phyloP scores from a whole-genome alignment of 2,329 filamentous ascomycete genomes.

The Ophiosphaerella narmari region DNA sequence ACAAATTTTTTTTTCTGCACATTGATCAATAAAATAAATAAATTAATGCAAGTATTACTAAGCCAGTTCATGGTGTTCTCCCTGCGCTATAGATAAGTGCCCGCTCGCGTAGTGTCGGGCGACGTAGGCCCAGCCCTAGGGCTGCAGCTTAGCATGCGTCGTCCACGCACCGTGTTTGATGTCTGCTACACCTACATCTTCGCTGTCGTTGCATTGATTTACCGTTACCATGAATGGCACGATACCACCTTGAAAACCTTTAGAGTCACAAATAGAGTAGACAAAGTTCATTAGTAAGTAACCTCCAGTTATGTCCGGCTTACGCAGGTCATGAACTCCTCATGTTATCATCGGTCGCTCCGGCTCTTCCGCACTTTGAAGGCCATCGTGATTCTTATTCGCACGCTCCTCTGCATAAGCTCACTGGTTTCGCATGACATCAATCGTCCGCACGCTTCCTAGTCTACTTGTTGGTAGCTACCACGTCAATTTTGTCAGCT shows the following conservation, averaged over 20 bases:
- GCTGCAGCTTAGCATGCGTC: slow-evolving; percentile 5
- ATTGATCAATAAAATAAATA: too few species aligned
- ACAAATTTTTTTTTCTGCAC: too few species aligned
- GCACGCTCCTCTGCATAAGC: slow-evolving; percentile 4
- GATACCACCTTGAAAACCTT: background rate
- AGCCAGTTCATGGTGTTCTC: background rate
- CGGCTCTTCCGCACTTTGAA: slow-evolving; percentile 24
- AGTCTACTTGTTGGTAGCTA: slow-evolving; percentile 5
- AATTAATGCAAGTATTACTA: too few species aligned
- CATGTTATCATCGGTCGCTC: slow-evolving; percentile 29
- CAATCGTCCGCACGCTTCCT: slow-evolving; percentile 30
- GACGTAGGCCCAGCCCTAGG: slow-evolving; percentile 11
- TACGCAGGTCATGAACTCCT: slow-evolving; percentile 10
- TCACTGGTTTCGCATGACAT: slow-evolving; percentile 11
- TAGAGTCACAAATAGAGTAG: background rate
- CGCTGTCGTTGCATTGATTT: slow-evolving; percentile 1
- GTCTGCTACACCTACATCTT: background rate
- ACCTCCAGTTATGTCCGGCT: slow-evolving; percentile 23
- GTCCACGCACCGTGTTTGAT: slow-evolving; percentile 10
- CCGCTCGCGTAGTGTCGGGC: slow-evolving; percentile 1
- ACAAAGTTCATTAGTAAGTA: slow-evolving; percentile 22
- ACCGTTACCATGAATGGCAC: background rate
- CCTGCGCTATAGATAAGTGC: background rate
- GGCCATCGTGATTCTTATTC: slow-evolving; percentile 12
- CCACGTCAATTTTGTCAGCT: slow-evolving; percentile 29